Conservation (phyloP, 495 filamentous ascomycete species). For the Aspergillus affinis region DNA sequence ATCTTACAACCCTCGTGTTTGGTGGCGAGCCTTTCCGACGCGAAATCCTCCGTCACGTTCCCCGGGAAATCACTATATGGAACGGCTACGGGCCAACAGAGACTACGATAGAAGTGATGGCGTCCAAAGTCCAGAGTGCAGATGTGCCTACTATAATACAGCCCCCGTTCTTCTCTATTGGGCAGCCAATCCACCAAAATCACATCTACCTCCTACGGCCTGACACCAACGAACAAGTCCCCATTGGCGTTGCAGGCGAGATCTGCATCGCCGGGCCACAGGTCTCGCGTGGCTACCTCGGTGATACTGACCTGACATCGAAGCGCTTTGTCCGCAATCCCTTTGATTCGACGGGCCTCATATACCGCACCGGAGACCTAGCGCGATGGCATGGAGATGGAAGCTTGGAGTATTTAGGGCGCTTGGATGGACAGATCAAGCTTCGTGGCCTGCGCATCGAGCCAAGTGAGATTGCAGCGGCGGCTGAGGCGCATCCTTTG, state of each 20-base stretch:
- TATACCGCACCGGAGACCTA: conserved; percentile 10
- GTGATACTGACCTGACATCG: background rate
- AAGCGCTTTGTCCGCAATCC: conserved; percentile 1
- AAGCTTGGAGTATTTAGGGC: conserved; percentile 4
- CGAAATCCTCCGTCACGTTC: background rate
- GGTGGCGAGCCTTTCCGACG: conserved; percentile 8
- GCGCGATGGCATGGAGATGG: conserved; percentile 5
- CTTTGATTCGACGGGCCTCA: background rate
- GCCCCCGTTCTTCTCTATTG: conserved; percentile 1
- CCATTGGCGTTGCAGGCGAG: conserved; percentile 2
- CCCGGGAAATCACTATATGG: conserved; percentile 2
- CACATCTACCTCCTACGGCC: conserved; percentile 1
- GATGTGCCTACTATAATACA: background rate
- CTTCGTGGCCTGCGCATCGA: conserved; percentile 10
- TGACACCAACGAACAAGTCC: conserved; percentile 4
- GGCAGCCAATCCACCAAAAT: background rate
- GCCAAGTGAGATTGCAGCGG: background rate
- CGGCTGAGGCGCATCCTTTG: background rate
- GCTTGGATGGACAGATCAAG: conserved; percentile 10
- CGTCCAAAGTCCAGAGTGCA: background rate
- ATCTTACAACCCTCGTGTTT: conserved; percentile 5
- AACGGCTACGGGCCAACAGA: conserved; percentile 10
- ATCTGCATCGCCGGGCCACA: conserved; percentile 7
- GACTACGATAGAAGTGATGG: conserved; percentile 6
- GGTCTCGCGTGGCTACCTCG: conserved; percentile 6